phyloP scores from a whole-genome alignment of 257 asterid species.

The Craterostigma plantagineum region DNA sequence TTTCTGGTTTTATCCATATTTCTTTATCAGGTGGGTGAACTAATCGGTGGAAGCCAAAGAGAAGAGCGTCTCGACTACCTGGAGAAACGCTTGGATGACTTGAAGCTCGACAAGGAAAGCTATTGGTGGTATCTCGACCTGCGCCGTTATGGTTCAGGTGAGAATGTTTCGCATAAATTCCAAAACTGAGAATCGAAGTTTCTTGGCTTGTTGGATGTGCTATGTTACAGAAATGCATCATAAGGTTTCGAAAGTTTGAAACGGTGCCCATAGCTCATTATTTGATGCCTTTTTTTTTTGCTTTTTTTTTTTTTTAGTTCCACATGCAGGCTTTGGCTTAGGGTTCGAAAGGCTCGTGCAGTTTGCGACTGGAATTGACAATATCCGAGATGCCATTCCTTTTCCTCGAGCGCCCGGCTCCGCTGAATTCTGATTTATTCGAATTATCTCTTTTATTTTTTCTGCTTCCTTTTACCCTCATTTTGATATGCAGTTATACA shows the following conservation, averaged over 20 bases:
- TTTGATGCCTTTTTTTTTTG: too few species aligned
- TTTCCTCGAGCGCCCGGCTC: slow-evolving; percentile 92
- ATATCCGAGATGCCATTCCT: slow-evolving; percentile 84
- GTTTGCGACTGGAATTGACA: slow-evolving; percentile 84
- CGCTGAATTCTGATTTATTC: slow-evolving; percentile 54
- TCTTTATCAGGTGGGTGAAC: slow-evolving; percentile 69
- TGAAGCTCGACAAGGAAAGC: slow-evolving; percentile 87
- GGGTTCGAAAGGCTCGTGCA: slow-evolving; percentile 97
- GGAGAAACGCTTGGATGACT: slow-evolving; percentile 65
- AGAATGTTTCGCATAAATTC: slow-evolving; percentile 7
- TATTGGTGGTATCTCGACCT: slow-evolving; percentile 99
- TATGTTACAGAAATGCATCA: neutral
- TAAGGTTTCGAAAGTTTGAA: too few species aligned
- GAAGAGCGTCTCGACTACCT: slow-evolving; percentile 82
- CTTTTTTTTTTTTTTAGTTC: slow-evolving; percentile 36
- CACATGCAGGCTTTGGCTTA: slow-evolving; percentile 94
- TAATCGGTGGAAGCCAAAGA: slow-evolving; percentile 98
- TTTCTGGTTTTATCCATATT: neutral
- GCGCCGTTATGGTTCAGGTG: slow-evolving; percentile 94
- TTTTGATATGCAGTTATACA: too few species aligned
- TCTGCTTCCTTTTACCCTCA: too few species aligned
- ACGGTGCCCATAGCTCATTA: too few species aligned
- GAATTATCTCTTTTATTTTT: neutral
- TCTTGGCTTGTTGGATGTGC: neutral
- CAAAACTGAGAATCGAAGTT: too few species aligned